phyloP scores from a whole-genome alignment of 306 rosid species.

The Adenanthera pavonina region DNA sequence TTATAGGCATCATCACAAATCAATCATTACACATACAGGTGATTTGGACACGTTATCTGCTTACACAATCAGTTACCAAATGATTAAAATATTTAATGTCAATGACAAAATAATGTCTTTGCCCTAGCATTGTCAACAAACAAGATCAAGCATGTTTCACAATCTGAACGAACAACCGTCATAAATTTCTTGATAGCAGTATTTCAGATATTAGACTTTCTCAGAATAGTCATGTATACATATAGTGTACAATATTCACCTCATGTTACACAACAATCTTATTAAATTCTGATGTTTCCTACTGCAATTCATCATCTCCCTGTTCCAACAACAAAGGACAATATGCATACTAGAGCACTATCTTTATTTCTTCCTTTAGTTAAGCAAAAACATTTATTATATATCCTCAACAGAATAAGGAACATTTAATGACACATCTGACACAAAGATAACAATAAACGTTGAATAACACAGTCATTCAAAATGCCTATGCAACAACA shows the following conservation, averaged over 20 bases:
- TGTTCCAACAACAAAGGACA: neutral
- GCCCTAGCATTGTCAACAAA: neutral
- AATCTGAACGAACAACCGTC: neutral
- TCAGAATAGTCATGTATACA: neutral
- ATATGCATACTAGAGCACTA: neutral
- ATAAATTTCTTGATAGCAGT: neutral
- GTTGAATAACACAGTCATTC: conserved; percentile 3
- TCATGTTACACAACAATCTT: neutral
- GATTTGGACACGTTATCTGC: neutral
- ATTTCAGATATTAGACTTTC: neutral
- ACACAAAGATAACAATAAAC: neutral
- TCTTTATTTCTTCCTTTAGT: neutral
- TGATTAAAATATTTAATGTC: neutral
- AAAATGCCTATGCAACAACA: neutral
- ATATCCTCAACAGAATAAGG: conserved; percentile 5
- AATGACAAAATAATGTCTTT: neutral
- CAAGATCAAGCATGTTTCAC: neutral
- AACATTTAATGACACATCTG: conserved; percentile 21
- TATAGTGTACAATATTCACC: neutral
- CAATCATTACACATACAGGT: neutral
- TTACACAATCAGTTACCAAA: neutral
- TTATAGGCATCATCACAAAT: neutral
- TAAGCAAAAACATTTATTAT: neutral
- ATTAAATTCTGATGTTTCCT: neutral
- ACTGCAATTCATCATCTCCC: neutral